Evolutionary conservation across 331 rosid genomes (phyloP).

Genomic region (Quercus lobata): DNA sequence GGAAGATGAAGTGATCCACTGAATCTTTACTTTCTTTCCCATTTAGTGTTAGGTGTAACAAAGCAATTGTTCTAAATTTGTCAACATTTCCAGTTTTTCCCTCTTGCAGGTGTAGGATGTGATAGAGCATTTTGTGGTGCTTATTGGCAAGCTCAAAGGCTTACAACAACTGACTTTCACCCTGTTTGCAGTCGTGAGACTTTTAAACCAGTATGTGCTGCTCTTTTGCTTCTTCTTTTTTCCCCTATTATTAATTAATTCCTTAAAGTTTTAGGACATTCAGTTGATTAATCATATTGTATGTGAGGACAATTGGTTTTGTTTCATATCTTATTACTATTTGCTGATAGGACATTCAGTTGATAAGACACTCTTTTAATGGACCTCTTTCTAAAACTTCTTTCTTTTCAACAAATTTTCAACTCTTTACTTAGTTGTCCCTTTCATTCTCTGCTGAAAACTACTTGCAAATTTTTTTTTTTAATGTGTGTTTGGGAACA

Average conservation of each 20-base stretch:
- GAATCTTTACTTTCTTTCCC: slow-evolving; percentile 12
- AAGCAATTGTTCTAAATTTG: slow-evolving; percentile 3
- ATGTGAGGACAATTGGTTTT: not conserved
- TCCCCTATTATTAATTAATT: not conserved
- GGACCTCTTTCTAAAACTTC: not conserved
- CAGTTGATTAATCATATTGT: not conserved
- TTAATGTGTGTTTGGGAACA: not conserved
- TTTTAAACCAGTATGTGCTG: slow-evolving; percentile 57
- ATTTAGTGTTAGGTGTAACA: slow-evolving; percentile 11
- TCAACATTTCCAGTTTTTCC: not conserved
- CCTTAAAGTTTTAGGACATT: too few relatives aligned
- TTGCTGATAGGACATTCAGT: not conserved
- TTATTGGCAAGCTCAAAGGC: slow-evolving; percentile 65
- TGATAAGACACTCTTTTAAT: not conserved
- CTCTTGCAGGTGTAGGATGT: slow-evolving; percentile 70
- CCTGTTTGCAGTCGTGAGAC: slow-evolving; percentile 60
- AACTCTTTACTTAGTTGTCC: not conserved
- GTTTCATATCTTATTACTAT: not conserved
- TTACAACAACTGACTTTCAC: slow-evolving; percentile 39
- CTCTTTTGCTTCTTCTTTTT: slow-evolving; percentile 8
- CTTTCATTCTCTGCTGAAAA: not conserved
- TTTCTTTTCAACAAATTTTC: not conserved
- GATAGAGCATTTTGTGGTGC: slow-evolving; percentile 90
- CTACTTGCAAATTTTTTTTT: not conserved
- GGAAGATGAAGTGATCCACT: not conserved